A percentile compares a stretch with the other conserved stretches of the same genome.
Conservation (phyloP, 805 yeast genomes). For the Sugiyamaella valdiviana region DNA sequence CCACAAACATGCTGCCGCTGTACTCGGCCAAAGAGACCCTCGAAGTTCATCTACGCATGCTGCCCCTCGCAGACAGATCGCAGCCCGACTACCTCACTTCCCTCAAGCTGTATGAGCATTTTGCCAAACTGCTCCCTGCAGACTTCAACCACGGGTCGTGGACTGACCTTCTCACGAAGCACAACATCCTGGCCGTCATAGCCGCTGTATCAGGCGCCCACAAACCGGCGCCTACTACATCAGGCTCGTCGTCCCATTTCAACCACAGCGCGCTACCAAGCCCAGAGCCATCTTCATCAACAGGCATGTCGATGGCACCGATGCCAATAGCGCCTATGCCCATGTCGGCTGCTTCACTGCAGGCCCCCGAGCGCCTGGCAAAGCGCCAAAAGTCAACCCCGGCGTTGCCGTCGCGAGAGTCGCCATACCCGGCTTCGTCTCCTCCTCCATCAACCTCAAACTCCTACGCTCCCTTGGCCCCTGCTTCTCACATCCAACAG, state of each 20-base stretch:
- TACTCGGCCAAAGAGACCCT: slow-evolving; percentile 26
- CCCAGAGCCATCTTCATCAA: background rate
- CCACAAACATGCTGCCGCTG: slow-evolving; percentile 23
- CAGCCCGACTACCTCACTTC: slow-evolving; percentile 16
- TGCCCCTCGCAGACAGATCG: slow-evolving; percentile 17
- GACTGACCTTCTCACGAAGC: slow-evolving; percentile 10
- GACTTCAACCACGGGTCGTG: slow-evolving; percentile 18
- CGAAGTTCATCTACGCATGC: slow-evolving; percentile 25
- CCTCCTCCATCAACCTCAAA: slow-evolving; percentile 9
- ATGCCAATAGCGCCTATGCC: background rate
- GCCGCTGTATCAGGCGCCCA: background rate
- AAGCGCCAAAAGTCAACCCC: slow-evolving; percentile 5
- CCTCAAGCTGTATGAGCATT: slow-evolving; percentile 10
- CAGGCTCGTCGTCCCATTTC: too few species aligned
- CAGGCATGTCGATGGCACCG: background rate
- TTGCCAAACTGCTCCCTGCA: slow-evolving; percentile 11
- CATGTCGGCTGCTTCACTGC: background rate
- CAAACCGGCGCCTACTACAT: too few species aligned
- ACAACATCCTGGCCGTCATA: background rate
- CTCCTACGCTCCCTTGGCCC: background rate
- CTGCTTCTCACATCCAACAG: slow-evolving; percentile 4
- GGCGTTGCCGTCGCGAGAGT: background rate
- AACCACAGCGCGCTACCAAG: background rate
- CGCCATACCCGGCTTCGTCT: slow-evolving; percentile 10
- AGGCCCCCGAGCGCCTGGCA: background rate